phyloP scores from a whole-genome alignment of 768 basidiomycete species.

The Boletus fagicola region DNA sequence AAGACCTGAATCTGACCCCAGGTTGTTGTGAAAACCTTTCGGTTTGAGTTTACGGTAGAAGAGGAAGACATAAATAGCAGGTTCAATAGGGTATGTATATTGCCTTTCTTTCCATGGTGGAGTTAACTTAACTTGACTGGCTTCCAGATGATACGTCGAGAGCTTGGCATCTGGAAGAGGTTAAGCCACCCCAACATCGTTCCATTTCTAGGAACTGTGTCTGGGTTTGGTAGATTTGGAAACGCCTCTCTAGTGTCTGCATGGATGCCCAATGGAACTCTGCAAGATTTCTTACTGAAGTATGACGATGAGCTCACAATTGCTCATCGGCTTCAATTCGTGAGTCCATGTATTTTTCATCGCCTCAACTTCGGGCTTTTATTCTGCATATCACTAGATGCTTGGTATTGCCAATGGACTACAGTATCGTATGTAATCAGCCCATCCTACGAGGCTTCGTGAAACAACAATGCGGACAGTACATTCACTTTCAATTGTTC shows the following conservation, averaged over 20 bases:
- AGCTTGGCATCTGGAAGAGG: slow-evolving; percentile 13
- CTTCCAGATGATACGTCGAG: slow-evolving; percentile 14
- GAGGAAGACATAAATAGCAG: not conserved
- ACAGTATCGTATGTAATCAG: not conserved
- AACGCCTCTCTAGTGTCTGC: slow-evolving; percentile 6
- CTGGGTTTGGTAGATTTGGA: slow-evolving; percentile 9
- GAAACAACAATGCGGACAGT: slow-evolving; percentile 1
- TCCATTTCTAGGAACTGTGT: slow-evolving; percentile 9
- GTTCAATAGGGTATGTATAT: slow-evolving; percentile 5
- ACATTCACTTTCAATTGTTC: slow-evolving; percentile 2
- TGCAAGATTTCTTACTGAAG: slow-evolving; percentile 6
- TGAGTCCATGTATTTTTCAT: not conserved
- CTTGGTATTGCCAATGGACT: not conserved
- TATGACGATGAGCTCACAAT: not conserved
- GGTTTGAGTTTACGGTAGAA: slow-evolving; percentile 6
- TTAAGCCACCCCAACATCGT: slow-evolving; percentile 11
- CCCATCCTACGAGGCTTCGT: too few species aligned
- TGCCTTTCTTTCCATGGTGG: not conserved
- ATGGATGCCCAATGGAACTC: slow-evolving; percentile 13
- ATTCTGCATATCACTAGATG: not conserved
- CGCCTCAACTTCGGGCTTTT: not conserved
- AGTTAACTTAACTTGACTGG: not conserved
- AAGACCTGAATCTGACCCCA: not conserved
- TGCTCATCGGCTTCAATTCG: slow-evolving; percentile 3
- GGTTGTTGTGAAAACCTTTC: slow-evolving; percentile 14